Evolutionary conservation across 768 basidiomycete species (phyloP).

Genomic region (Termitomyces sp.): DNA sequence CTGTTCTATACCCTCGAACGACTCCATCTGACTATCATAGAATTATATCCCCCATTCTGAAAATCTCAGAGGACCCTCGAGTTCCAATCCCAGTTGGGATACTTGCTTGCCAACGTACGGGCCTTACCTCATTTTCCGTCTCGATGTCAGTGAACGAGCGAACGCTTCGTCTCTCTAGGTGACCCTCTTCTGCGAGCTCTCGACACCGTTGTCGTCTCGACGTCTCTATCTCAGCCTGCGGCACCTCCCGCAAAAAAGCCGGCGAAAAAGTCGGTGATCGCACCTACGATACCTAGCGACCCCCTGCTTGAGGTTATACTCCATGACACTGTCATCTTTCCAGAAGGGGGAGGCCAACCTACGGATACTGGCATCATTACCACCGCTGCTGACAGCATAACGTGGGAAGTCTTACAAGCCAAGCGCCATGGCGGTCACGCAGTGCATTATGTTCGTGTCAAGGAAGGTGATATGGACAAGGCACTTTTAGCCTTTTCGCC

Average conservation of each 20-base stretch:
- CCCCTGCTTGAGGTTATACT: slow-evolving; percentile 64
- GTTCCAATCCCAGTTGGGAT: slow-evolving; percentile 68
- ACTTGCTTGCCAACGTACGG: slow-evolving; percentile 76
- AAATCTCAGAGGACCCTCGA: slow-evolving; percentile 46
- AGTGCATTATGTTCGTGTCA: slow-evolving; percentile 63
- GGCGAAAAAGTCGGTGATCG: slow-evolving; percentile 50
- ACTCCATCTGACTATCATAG: slow-evolving; percentile 63
- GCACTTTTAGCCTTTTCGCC: slow-evolving; percentile 46
- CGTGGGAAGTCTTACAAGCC: slow-evolving; percentile 61
- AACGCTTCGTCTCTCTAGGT: slow-evolving; percentile 33
- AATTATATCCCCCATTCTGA: slow-evolving; percentile 56
- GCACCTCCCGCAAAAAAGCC: slow-evolving; percentile 42
- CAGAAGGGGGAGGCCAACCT: slow-evolving; percentile 81
- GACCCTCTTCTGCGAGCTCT: slow-evolving; percentile 66
- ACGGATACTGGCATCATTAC: slow-evolving; percentile 64
- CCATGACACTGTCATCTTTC: slow-evolving; percentile 78
- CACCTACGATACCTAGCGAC: slow-evolving; percentile 37
- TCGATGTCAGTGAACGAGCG: slow-evolving; percentile 2
- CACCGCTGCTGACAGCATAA: slow-evolving; percentile 37
- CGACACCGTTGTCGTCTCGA: slow-evolving; percentile 52
- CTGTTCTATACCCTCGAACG: slow-evolving; percentile 36
- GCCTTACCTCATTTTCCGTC: slow-evolving; percentile 1
- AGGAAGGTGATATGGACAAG: slow-evolving; percentile 33
- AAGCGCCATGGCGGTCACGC: slow-evolving; percentile 71
- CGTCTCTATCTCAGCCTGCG: slow-evolving; percentile 42